phyloP scores from a whole-genome alignment of 306 rosid species.

The Begonia peltatifolia region DNA sequence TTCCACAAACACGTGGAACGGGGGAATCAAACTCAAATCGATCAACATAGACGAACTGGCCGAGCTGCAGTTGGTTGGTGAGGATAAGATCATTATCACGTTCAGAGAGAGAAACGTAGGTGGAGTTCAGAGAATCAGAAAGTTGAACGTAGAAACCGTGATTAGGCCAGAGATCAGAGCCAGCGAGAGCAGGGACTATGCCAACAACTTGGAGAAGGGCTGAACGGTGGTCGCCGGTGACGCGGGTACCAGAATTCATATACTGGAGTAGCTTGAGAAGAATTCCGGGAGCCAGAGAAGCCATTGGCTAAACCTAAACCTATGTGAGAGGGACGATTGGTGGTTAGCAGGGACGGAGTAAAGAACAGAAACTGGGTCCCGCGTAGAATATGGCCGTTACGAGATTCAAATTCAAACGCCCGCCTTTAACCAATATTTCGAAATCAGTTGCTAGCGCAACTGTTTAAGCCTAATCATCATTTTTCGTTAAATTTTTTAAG shows the following conservation, averaged over 20 bases:
- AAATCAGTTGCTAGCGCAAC: background rate
- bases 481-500: too few species aligned
- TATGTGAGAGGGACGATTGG: background rate
- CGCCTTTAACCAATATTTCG: background rate
- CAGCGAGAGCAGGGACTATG: conserved; percentile 80
- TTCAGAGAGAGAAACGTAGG: conserved; percentile 76
- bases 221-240: conserved; percentile 97
- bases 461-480: too few species aligned
- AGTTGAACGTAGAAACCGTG: conserved; percentile 88
- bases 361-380: background rate
- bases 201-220: conserved; percentile 88
- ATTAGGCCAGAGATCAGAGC: conserved; percentile 76
- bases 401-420: conserved; percentile 9
- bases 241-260: conserved; percentile 70
- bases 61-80: conserved; percentile 74
- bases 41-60: conserved; percentile 74
- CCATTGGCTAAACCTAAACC: conserved; percentile 28
- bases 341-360: background rate
- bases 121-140: conserved; percentile 86
- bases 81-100: conserved; percentile 72
- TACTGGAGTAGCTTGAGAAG: conserved; percentile 68
- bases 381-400: conserved; percentile 2
- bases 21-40: conserved; percentile 73
- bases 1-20: conserved; percentile 42
- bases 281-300: conserved; percentile 72